Evolutionary conservation across 2,329 filamentous ascomycete species (phyloP).

Genomic region (Pyrenophora graminea): DNA sequence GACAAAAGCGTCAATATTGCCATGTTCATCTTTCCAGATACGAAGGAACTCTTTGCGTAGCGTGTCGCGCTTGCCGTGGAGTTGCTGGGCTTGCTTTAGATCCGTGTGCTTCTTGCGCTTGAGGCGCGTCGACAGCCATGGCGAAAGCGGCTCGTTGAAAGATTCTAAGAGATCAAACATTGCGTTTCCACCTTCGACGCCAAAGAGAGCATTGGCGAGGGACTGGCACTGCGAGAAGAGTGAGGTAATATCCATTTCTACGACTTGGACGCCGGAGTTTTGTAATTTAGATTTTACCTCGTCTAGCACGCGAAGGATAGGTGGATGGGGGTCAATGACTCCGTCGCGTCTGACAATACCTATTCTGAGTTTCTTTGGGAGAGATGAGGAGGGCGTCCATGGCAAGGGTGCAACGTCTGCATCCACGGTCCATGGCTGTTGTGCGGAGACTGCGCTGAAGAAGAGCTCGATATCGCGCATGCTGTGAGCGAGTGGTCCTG

Average conservation of each 20-base stretch:
- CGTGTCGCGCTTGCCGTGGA: conserved; percentile 58
- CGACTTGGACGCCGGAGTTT: conserved; percentile 56
- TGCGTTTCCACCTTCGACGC: conserved; percentile 59
- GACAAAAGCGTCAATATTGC: conserved; percentile 63
- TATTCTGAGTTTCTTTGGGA: conserved; percentile 45
- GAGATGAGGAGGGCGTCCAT: conserved; percentile 39
- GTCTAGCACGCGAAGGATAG: conserved; percentile 52
- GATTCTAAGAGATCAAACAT: conserved; percentile 63
- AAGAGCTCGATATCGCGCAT: conserved; percentile 59
- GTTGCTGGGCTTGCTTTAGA: conserved; percentile 54
- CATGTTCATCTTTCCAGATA: conserved; percentile 58
- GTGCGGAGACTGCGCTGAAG: conserved; percentile 58
- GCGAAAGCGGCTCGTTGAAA: conserved; percentile 61
- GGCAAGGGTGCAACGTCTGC: conserved; percentile 48
- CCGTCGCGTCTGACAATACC: conserved; percentile 58
- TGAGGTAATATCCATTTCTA: conserved; percentile 60
- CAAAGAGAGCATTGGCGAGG: conserved; percentile 62
- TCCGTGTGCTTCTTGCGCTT: conserved; percentile 54
- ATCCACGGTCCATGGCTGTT: conserved; percentile 57
- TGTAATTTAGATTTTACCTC: conserved; percentile 47
- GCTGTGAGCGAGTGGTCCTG: conserved; percentile 53
- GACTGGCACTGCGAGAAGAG: conserved; percentile 61
- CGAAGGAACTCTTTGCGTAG: conserved; percentile 61
- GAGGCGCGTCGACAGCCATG: conserved; percentile 61
- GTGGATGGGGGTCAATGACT: conserved; percentile 57